phyloP scores from a whole-genome alignment of 2,329 filamentous ascomycete genomes.

The Fusarium sp. region DNA sequence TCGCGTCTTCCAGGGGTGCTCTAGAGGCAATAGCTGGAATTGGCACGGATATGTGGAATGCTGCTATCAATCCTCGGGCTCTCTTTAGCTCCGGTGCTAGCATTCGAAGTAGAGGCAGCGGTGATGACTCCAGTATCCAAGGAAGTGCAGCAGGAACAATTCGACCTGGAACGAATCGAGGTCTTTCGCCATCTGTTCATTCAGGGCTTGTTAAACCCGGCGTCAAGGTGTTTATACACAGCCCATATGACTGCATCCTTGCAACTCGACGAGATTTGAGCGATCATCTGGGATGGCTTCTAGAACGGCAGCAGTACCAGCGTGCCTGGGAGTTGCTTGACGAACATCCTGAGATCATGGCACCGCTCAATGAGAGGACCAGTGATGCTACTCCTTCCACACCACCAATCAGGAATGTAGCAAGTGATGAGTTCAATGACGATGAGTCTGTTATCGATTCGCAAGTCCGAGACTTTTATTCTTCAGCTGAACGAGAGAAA shows the following conservation, averaged over 20 bases:
- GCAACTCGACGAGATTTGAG: slow-evolving; percentile 87
- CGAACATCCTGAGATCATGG: slow-evolving; percentile 82
- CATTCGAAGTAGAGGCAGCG: slow-evolving; percentile 71
- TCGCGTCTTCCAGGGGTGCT: slow-evolving; percentile 75
- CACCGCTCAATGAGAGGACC: slow-evolving; percentile 56
- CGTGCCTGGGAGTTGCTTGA: slow-evolving; percentile 91
- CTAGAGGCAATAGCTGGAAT: slow-evolving; percentile 81
- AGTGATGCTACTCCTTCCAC: slow-evolving; percentile 57
- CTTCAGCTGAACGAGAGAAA: slow-evolving; percentile 86
- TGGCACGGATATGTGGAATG: slow-evolving; percentile 87
- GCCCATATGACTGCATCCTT: slow-evolving; percentile 95
- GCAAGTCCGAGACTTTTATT: slow-evolving; percentile 68
- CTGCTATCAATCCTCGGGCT: slow-evolving; percentile 85
- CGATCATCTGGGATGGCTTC: slow-evolving; percentile 88
- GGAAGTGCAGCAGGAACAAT: slow-evolving; percentile 53
- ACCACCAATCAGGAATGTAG: slow-evolving; percentile 56
- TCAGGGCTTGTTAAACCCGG: slow-evolving; percentile 68
- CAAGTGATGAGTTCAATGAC: slow-evolving; percentile 78
- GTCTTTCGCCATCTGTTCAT: slow-evolving; percentile 58
- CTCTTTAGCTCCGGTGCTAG: slow-evolving; percentile 91
- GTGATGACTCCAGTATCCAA: slow-evolving; percentile 69
- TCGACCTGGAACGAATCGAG: slow-evolving; percentile 46
- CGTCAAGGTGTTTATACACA: slow-evolving; percentile 90
- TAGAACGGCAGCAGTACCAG: slow-evolving; percentile 84
- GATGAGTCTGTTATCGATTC: slow-evolving; percentile 71